Conservation (phyloP, 2,329 filamentous ascomycete species). For the Aureobasidium zeae region DNA sequence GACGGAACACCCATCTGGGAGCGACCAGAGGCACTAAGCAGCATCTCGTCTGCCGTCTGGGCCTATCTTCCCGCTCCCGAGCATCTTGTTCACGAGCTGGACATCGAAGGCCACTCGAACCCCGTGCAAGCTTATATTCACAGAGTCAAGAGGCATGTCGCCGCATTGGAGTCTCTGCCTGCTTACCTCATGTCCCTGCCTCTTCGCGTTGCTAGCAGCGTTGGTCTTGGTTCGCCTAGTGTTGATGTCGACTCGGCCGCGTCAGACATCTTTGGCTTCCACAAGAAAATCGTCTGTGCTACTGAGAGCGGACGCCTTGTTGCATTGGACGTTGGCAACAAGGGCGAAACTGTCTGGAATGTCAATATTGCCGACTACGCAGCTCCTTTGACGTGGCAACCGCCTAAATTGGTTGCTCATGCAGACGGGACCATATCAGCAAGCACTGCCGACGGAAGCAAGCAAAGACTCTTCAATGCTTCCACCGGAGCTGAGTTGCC, state of each 20-base stretch:
- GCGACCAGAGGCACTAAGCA: constrained; percentile 72
- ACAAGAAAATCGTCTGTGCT: constrained; percentile 72
- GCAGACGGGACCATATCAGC: constrained; percentile 15
- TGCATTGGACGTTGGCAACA: constrained; percentile 65
- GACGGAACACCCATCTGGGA: constrained; percentile 77
- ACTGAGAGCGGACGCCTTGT: constrained; percentile 72
- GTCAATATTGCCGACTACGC: constrained; percentile 40
- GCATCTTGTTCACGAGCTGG: constrained; percentile 66
- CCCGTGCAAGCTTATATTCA: constrained; percentile 76
- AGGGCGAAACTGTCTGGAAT: constrained; percentile 69
- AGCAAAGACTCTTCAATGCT: constrained; percentile 22
- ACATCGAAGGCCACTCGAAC: constrained; percentile 78
- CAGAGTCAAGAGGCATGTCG: constrained; percentile 69
- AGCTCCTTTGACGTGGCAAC: constrained; percentile 7
- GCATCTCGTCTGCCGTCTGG: constrained; percentile 69
- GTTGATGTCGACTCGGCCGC: not conserved
- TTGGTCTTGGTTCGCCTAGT: constrained; percentile 29
- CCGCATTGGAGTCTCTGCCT: constrained; percentile 69
- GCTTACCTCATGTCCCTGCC: constrained; percentile 63
- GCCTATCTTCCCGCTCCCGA: constrained; percentile 57
- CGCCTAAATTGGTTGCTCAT: constrained; percentile 12
- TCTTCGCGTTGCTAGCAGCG: constrained; percentile 50
- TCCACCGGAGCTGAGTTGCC: constrained; percentile 23
- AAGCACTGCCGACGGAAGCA: not conserved
- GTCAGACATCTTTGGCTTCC: constrained; percentile 84